Base-by-base conservation (phyloP, 1,284 basidiomycete species). In the Marasmius tenuissimus region DNA sequence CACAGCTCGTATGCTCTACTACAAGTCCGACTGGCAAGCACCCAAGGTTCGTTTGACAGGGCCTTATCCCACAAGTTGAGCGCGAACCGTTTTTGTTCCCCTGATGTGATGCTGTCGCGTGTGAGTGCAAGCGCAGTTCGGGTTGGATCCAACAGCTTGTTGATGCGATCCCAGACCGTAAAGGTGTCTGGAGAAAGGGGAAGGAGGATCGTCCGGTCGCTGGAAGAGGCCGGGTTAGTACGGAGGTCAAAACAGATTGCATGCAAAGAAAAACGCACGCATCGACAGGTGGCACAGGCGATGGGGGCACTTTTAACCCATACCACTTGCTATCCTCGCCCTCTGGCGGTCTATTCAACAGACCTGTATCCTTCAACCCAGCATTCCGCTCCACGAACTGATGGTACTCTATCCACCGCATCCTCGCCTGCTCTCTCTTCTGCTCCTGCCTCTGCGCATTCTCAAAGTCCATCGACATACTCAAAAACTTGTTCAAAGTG, bases 391-490 rank as follows among this genome's bases (percentile, higher is more conserved):
- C 72, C 37, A 78, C 59, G 57, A 77, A 73, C 53, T 80, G 75
- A 67, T 81, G 76, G 65, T 83, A 81, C 38, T 81, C 79, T 61
- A 78, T 72, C 82, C 82, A 85, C 57, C 80, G 70, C 61, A 78
- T 75, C 65, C 76, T 79, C 65, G 75, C 71, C 53, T 76, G 68
- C 66, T 81, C 77, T 65, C 79, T 80, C 53, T 74, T 63, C 47
- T 71, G 68, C 47, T 78, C 72, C 70, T 78, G 75, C 48, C 73
- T 68, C 40, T 78, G 76, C 71, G 89, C 87, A 20, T 70, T 73
- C 62, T 79, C 77, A 48, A 92, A 74, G 64, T 81, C 81, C 57
- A 77, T 69, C 68, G 76, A 78, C 88, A 92, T 91, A 58, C 80
- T 76, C 27, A 82, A 73, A 59, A 86, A 71, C 68, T 84, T 86